A percentile compares a stretch with the other conserved stretches of the same genome.
phyloP scores from a whole-genome alignment of 2,329 filamentous ascomycete species.

The Ceratocystis ficicola region DNA sequence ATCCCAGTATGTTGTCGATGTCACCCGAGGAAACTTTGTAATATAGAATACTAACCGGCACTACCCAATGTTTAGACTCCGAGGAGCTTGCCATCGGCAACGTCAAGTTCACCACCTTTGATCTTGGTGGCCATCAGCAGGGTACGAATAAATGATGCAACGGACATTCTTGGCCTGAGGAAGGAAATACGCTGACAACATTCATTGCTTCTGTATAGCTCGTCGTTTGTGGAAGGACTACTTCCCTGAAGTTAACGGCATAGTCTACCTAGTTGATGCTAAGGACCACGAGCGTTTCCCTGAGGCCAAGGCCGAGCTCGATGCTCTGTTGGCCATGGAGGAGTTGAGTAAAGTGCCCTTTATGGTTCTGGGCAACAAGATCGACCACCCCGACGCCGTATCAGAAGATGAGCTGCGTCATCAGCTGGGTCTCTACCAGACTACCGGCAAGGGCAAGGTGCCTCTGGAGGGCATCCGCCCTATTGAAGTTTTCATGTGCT shows the following conservation, averaged over 20 bases:
- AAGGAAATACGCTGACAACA: constrained; percentile 17
- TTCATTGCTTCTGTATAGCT: constrained; percentile 38
- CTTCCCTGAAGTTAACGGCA: constrained; percentile 90
- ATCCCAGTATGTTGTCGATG: constrained; percentile 57
- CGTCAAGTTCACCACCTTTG: constrained; percentile 88
- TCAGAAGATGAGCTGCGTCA: constrained; percentile 91
- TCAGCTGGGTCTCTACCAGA: constrained; percentile 88
- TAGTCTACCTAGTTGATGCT: constrained; percentile 95
- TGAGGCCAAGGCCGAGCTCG: constrained; percentile 94
- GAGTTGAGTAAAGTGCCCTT: constrained; percentile 93
- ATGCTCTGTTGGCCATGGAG: constrained; percentile 92
- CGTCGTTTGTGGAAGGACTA: constrained; percentile 94
- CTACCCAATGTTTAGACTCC: constrained; percentile 45
- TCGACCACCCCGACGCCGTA: constrained; percentile 91
- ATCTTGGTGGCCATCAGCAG: constrained; percentile 87
- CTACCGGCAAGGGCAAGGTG: constrained; percentile 90
- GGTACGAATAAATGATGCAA: constrained; percentile 37
- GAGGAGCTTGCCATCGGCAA: constrained; percentile 89
- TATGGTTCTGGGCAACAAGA: constrained; percentile 96
- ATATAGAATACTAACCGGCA: not conserved
- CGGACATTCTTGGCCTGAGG: not conserved
- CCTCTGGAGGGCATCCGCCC: constrained; percentile 83
- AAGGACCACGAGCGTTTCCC: constrained; percentile 91
- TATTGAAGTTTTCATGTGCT: constrained; percentile 99
- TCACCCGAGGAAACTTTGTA: not conserved